Evolutionary conservation across 2,329 filamentous ascomycete species (phyloP).

Genomic region (Ascochyta fabae): DNA sequence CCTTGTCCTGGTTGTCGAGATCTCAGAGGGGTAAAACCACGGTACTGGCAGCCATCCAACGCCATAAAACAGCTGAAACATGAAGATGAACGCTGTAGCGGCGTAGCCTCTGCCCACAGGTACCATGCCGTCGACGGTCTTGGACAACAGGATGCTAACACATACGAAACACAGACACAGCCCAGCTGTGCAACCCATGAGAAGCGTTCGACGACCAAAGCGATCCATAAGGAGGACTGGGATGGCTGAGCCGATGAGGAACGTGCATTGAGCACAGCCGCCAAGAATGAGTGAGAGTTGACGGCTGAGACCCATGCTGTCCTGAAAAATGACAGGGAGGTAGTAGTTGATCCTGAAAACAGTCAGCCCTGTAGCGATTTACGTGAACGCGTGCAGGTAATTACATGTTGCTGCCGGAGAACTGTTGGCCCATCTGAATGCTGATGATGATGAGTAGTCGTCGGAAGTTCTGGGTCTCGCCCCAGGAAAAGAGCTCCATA

Average conservation of each 20-base stretch:
- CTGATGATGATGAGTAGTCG: constrained; percentile 59
- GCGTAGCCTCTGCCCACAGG: constrained; percentile 52
- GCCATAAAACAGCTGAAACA: constrained; percentile 55
- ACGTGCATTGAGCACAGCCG: constrained; percentile 47
- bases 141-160: constrained; percentile 26
- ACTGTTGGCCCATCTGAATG: constrained; percentile 58
- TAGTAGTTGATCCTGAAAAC: constrained; percentile 28
- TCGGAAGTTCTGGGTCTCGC: constrained; percentile 42
- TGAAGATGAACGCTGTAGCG: constrained; percentile 54
- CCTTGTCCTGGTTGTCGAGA: constrained; percentile 9
- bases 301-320: constrained; percentile 61
- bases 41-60: constrained; percentile 45
- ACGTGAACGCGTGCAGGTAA: constrained; percentile 4
- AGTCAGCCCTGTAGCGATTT: neutral
- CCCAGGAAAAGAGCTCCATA: constrained; percentile 54
- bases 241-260: constrained; percentile 54
- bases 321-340: constrained; percentile 54
- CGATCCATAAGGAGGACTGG: constrained; percentile 54
- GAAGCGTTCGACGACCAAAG: constrained; percentile 61
- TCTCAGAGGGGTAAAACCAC: constrained; percentile 21
- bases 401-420: constrained; percentile 40
- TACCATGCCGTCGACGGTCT: constrained; percentile 27
- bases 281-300: constrained; percentile 57
- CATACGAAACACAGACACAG: constrained; percentile 13
- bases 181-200: constrained; percentile 48